Percentiles rank a stretch among this genome's conserved stretches.
Evolutionary conservation across 1,284 basidiomycete species (phyloP).

Genomic region (Earliella scabrosa): DNA sequence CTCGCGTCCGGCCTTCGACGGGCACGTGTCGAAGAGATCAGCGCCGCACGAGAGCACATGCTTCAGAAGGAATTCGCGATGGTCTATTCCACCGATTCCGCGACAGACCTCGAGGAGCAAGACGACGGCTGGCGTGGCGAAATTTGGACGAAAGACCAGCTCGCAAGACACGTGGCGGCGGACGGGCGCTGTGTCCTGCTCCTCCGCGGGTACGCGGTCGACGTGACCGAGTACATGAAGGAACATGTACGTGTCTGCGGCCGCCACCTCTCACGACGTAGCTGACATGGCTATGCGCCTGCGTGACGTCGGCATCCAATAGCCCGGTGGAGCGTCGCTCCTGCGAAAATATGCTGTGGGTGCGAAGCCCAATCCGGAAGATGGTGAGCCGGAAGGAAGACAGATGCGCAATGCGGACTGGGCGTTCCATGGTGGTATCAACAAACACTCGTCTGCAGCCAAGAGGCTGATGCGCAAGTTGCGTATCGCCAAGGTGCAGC

Average conservation of each 20-base stretch:
- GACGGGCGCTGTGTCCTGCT: constrained; percentile 54
- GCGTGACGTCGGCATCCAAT: constrained; percentile 1
- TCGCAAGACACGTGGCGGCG: constrained; percentile 39
- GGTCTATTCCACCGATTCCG: background rate
- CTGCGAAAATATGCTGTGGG: constrained; percentile 50
- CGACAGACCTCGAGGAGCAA: constrained; percentile 17
- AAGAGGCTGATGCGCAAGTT: constrained; percentile 56
- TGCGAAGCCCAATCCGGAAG: constrained; percentile 24
- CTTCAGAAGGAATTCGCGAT: constrained; percentile 41
- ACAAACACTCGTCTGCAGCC: constrained; percentile 71
- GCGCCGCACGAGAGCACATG: constrained; percentile 61
- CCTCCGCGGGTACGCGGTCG: constrained; percentile 66
- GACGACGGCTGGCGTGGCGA: constrained; percentile 41
- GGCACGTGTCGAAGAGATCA: constrained; percentile 63
- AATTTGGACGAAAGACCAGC: constrained; percentile 44
- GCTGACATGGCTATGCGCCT: too few species aligned
- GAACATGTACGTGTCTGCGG: constrained; percentile 60
- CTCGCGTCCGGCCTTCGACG: constrained; percentile 54
- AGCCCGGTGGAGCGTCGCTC: constrained; percentile 60
- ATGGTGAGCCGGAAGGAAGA: constrained; percentile 9
- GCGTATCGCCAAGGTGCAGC: constrained; percentile 46
- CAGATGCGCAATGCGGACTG: constrained; percentile 52
- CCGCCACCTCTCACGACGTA: constrained; percentile 7
- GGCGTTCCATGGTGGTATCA: constrained; percentile 76
- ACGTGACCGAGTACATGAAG: constrained; percentile 64